phyloP scores from a whole-genome alignment of 495 filamentous ascomycete genomes.

The Penicillium crystallinum region DNA sequence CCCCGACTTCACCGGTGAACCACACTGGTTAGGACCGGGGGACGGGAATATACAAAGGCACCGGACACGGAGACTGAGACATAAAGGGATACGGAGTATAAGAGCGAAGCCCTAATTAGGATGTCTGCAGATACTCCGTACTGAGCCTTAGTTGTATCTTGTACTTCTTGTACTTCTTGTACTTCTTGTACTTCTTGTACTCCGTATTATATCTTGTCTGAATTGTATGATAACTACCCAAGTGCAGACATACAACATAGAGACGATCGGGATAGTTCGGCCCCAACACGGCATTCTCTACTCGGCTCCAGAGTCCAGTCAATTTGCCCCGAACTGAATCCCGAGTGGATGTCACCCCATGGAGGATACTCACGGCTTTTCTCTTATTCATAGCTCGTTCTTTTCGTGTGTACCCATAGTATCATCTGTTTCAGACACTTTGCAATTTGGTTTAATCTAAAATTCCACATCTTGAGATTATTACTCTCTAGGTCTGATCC shows the following conservation, averaged over 20 bases:
- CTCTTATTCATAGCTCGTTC: not conserved
- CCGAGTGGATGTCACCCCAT: constrained; percentile 3
- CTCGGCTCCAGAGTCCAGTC: not conserved
- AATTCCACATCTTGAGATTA: too few relatives aligned
- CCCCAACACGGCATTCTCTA: not conserved
- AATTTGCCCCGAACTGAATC: constrained; percentile 5
- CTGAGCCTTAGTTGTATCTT: too few relatives aligned
- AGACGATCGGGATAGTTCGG: constrained; percentile 3
- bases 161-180: too few relatives aligned
- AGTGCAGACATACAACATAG: not conserved
- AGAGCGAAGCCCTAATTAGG: not conserved
- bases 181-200: too few relatives aligned
- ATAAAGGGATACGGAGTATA: too few relatives aligned
- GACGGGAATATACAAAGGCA: constrained; percentile 5
- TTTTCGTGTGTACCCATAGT: not conserved
- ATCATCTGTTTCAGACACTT: not conserved
- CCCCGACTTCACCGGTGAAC: constrained; percentile 31
- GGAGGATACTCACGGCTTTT: constrained; percentile 4
- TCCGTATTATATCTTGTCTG: too few relatives aligned
- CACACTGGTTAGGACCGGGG: constrained; percentile 18
- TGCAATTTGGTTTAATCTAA: not conserved
- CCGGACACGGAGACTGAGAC: not conserved
- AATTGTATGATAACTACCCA: too few relatives aligned
- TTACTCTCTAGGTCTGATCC: too few relatives aligned
- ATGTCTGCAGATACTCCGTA: too few relatives aligned